phyloP scores from a whole-genome alignment of 2,329 filamentous ascomycete species.

The Penicillium sp. region DNA sequence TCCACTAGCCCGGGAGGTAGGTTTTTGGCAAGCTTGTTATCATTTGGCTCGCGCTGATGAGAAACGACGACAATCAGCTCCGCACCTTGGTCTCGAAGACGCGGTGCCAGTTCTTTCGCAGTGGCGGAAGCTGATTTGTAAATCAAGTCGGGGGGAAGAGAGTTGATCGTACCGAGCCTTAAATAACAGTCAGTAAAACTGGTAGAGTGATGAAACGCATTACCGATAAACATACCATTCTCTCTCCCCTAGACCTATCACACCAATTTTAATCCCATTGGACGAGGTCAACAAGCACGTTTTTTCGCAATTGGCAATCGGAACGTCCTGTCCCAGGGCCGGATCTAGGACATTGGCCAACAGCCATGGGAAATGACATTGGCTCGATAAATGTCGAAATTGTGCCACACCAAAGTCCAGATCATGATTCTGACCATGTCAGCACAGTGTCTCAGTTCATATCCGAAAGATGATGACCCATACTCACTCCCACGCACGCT shows the following conservation, averaged over 20 bases:
- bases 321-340: constrained; percentile 72
- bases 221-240: constrained; percentile 63
- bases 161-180: constrained; percentile 83
- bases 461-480: constrained; percentile 5
- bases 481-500: constrained; percentile 77
- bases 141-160: constrained; percentile 76
- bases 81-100: constrained; percentile 73
- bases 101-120: constrained; percentile 73
- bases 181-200: constrained; percentile 5
- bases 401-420: constrained; percentile 88
- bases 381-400: constrained; percentile 70
- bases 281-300: constrained; percentile 77
- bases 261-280: constrained; percentile 82
- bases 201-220: neutral
- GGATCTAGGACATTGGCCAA: constrained; percentile 87
- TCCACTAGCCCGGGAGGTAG: constrained; percentile 73
- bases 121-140: constrained; percentile 79
- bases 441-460: constrained; percentile 13
- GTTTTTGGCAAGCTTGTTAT: constrained; percentile 79
- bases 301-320: constrained; percentile 74
- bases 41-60: constrained; percentile 86
- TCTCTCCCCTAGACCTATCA: constrained; percentile 82
- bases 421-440: constrained; percentile 72
- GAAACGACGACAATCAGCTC: constrained; percentile 82
- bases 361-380: constrained; percentile 87